Base-by-base conservation (phyloP, 75 land plant species). In the Pinus tabuliformis region DNA sequence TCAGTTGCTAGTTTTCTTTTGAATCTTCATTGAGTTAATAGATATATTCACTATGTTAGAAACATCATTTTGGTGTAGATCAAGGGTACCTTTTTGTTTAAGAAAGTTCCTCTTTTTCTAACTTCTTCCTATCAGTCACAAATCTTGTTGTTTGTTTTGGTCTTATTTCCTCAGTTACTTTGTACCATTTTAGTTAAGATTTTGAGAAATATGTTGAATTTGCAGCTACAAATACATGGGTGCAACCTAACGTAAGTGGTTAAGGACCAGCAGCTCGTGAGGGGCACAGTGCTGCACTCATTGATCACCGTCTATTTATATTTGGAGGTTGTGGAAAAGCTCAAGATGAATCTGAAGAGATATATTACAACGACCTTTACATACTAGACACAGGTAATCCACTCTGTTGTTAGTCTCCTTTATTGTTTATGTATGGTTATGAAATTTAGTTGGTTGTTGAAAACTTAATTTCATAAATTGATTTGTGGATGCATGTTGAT, bases 311-410 rank as follows among this genome's bases (percentile, higher is more conserved):
- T 52, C 79, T 96, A 30, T 96, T 86, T 75, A 83, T 96, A 24
- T 96, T 94, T 89, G 99, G 99, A 59, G 99, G 99, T 21, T 96
- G 97, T 79, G 95, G 99, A 18, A 91, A 92, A 81, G 83, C 87
- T 68, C 30, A 59, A 36, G 81, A 88, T 72, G 81, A 64, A 39
- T 73, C 84, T 37, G 86, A 86, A 73, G 98, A 92, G 75, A 70
- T 87, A 4, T 95, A 95, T 58, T 97, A 92, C 64, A 91, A 95
- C 78, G 93, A 94, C 82, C 88, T 97, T 17, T 88, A 90, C 84
- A 85, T 90, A 61, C 78, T 97, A 45, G 90, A 94, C 57, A 92
- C 95, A 77, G 85, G 99, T 88, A 76, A 68, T 42, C 20, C 68
- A 39, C 42, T 45, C 42, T 9, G 1, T 5, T 68, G 49, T 22